Conservation (phyloP, 805 yeast species). For the Starmerella gropengiesseri region DNA sequence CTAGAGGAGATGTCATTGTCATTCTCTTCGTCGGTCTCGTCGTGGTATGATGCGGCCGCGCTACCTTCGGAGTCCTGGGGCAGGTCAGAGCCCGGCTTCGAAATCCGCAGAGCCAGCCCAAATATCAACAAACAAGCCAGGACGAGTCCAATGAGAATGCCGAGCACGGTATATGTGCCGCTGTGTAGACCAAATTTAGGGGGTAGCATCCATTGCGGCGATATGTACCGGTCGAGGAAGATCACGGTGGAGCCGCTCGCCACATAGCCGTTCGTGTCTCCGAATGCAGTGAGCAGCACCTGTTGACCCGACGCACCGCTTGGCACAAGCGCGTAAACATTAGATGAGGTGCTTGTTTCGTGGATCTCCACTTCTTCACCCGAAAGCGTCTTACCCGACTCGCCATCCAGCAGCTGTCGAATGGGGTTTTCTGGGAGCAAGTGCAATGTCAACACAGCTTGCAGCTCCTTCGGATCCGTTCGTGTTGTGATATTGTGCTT, state of each 20-base stretch:
- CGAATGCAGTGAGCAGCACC: slow-evolving; percentile 22
- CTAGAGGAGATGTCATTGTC: background rate
- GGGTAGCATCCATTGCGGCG: slow-evolving; percentile 30
- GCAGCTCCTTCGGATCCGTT: slow-evolving; percentile 25
- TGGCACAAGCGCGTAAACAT: slow-evolving; percentile 18
- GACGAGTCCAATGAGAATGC: slow-evolving; percentile 21
- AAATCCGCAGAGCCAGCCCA: slow-evolving; percentile 10
- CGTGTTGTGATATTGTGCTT: slow-evolving; percentile 41
- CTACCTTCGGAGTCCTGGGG: slow-evolving; percentile 5
- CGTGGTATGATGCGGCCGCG: slow-evolving; percentile 4
- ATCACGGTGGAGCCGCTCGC: slow-evolving; percentile 25
- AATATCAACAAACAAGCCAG: slow-evolving; percentile 12
- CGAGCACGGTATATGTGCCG: slow-evolving; percentile 26
- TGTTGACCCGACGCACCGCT: slow-evolving; percentile 24
- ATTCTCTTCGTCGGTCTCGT: slow-evolving; percentile 6
- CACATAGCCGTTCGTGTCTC: slow-evolving; percentile 19
- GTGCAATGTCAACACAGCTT: slow-evolving; percentile 49
- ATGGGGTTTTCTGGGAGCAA: slow-evolving; percentile 48
- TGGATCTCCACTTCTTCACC: slow-evolving; percentile 25
- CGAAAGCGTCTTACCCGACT: slow-evolving; percentile 22
- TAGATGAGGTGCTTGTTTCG: slow-evolving; percentile 16
- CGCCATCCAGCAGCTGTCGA: slow-evolving; percentile 19
- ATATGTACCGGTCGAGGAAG: slow-evolving; percentile 28
- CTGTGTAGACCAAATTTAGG: slow-evolving; percentile 27
- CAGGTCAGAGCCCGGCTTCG: slow-evolving; percentile 14